Conservation (phyloP, 1,284 basidiomycete genomes). For the Singerocomus inundabilis region DNA sequence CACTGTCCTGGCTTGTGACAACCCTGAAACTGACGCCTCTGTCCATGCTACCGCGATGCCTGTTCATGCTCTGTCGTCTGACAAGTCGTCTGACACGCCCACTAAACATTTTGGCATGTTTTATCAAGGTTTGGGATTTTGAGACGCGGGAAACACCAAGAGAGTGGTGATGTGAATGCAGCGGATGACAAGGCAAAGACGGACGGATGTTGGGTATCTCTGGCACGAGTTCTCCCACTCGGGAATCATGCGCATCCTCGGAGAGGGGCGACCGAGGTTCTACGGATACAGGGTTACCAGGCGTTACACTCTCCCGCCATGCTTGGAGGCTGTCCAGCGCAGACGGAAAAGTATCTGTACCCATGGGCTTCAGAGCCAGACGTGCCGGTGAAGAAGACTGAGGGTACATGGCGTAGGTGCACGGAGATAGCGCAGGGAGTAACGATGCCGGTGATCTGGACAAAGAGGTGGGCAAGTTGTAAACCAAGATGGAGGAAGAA, state of each 20-base stretch:
- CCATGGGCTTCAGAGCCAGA: constrained; percentile 26
- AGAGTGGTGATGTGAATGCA: background rate
- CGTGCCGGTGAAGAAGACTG: constrained; percentile 13
- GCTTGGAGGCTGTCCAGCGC: constrained; percentile 28
- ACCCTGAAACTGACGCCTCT: constrained; percentile 18
- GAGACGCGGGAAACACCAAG: constrained; percentile 2
- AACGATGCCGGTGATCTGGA: constrained; percentile 17
- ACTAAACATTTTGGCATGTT: constrained; percentile 28
- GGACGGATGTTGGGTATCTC: constrained; percentile 6
- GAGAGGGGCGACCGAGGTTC: constrained; percentile 11
- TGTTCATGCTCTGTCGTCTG: constrained; percentile 10
- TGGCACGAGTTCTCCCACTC: constrained; percentile 6
- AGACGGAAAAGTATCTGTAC: constrained; percentile 33
- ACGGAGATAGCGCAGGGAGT: constrained; percentile 13
- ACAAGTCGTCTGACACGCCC: constrained; percentile 30
- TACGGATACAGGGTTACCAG: constrained; percentile 22
- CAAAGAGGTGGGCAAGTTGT: constrained; percentile 14
- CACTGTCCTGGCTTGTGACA: constrained; percentile 29
- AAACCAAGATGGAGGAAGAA: constrained; percentile 16
- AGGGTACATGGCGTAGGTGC: constrained; percentile 14
- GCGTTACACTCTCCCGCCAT: constrained; percentile 29
- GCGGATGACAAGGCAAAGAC: constrained; percentile 5
- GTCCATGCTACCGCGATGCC: constrained; percentile 22
- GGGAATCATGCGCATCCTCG: constrained; percentile 12
- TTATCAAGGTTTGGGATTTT: constrained; percentile 24